Base-by-base conservation (phyloP, 1,284 basidiomycete species). In the Fistulina hepatica region DNA sequence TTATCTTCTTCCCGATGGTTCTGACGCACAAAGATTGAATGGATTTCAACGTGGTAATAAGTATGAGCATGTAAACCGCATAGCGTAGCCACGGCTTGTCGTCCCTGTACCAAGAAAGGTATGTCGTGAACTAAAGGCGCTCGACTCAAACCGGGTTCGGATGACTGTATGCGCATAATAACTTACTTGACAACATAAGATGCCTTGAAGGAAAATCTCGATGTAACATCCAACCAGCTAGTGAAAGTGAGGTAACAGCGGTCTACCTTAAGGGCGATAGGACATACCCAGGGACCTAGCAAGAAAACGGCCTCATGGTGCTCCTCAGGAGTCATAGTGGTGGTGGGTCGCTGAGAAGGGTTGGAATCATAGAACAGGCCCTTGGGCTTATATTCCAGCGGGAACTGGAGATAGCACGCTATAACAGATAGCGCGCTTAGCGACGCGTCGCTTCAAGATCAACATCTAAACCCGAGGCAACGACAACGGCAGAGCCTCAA, bases 161-260 rank as follows among this genome's bases (percentile, higher is more conserved):
- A 26, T 8, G 13, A 28, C 27, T 10, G 28, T 12, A 12, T 27
- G 28, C 23, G 21, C 19, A 19, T 30, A 33, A 6, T 13, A 7
- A 41, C 43, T 17, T 27, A 54, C 57, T 47, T 61, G 58, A 27
- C 51, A 53, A 32, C 40, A 50, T n/a, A 60, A 39, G 11, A 58
- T 44, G 6, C 58, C 58, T 41, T 60, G 57, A 15, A 59, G 41
- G 17, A 61, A 44, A 20, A 59, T 33, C 26, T 59, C 58, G 6
- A 58, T 26, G 33, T 50, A 53, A 32, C 47, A 48, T 10, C 59
- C 59, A 2, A 43, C 21, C 13, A 43, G 37, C 42, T 43, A 23
- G 12, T 19, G 28, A 31, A 9, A 8, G 4, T 31, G 9, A 31
- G 28, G 13, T 5, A 11, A 27, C 24, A 3, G 28, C 13, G 15